Evolutionary conservation across 2,329 filamentous ascomycete species (phyloP).

Genomic region (Aureobasidium sp.): DNA sequence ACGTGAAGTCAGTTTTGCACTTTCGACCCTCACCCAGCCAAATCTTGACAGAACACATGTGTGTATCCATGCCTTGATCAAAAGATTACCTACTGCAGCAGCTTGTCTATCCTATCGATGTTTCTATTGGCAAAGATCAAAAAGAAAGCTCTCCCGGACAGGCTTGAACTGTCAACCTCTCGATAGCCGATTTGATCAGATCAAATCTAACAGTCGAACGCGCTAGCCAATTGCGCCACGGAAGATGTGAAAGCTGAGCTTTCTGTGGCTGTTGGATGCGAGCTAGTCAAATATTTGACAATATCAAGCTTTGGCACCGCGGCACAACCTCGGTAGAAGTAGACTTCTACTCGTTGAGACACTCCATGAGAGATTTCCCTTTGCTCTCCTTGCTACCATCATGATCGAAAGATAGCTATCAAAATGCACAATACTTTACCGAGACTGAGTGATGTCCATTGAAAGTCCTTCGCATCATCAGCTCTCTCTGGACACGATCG

Average conservation of each 20-base stretch:
- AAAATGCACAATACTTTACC: background rate
- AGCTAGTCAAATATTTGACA: rapidly evolving
- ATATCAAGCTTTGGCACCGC: background rate
- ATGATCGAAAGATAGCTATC: background rate
- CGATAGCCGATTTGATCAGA: background rate
- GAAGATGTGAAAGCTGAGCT: slow-evolving; percentile 2
- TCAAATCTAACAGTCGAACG: slow-evolving; percentile 13
- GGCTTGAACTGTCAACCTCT: slow-evolving; percentile 14
- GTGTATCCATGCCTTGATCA: background rate
- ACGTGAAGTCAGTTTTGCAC: background rate
- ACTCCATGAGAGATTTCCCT: background rate
- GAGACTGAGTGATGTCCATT: too few species aligned
- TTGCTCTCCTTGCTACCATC: background rate
- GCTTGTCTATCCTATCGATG: background rate
- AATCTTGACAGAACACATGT: background rate
- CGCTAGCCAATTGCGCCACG: slow-evolving; percentile 15
- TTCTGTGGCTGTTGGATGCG: background rate
- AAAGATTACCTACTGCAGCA: background rate
- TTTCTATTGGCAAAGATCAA: background rate
- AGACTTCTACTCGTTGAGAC: background rate
- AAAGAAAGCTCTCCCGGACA: slow-evolving; percentile 6
- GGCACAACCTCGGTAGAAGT: background rate
- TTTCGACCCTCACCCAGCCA: background rate
- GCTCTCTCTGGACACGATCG: too few species aligned
- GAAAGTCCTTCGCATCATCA: too few species aligned